Percentiles rank a stretch among this genome's conserved stretches.
Conservation (phyloP, 2,329 filamentous ascomycete genomes). For the Trichoderma atrobrunneum region DNA sequence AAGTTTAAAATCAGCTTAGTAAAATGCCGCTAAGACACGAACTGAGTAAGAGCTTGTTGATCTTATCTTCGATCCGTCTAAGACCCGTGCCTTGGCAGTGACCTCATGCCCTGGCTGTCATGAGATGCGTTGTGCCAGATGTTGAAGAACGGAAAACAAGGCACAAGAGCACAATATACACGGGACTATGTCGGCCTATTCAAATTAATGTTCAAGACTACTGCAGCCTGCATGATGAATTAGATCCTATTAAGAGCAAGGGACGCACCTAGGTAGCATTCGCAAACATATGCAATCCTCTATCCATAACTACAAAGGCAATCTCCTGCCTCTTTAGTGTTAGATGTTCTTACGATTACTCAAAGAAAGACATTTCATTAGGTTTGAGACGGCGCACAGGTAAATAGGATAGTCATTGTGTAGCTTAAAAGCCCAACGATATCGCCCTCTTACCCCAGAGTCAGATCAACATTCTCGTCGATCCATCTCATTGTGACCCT, state of each 20-base stretch:
- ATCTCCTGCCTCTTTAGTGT: conserved; percentile 5
- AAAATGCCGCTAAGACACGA: background rate
- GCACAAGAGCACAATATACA: background rate
- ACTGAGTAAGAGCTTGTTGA: background rate
- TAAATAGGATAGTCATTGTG: background rate
- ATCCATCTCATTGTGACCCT: background rate
- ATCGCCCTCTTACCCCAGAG: background rate
- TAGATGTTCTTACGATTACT: background rate
- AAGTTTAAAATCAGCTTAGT: background rate
- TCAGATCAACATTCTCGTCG: background rate
- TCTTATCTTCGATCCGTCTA: background rate
- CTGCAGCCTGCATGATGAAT: background rate
- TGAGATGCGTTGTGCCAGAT: background rate
- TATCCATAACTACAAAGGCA: background rate
- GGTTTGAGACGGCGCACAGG: background rate
- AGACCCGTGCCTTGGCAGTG: background rate
- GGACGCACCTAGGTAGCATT: background rate
- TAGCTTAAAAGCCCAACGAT: background rate
- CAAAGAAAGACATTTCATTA: background rate
- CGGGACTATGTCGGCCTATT: background rate
- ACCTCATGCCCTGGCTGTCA: background rate
- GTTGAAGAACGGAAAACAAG: background rate
- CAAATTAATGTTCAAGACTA: background rate
- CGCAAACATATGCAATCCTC: background rate
- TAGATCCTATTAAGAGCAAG: background rate